These are phyloP conservation scores for Trichosporon faecale DNA, from an alignment of 1,284 basidiomycete genomes.

Conservation along the genomic window DNA sequence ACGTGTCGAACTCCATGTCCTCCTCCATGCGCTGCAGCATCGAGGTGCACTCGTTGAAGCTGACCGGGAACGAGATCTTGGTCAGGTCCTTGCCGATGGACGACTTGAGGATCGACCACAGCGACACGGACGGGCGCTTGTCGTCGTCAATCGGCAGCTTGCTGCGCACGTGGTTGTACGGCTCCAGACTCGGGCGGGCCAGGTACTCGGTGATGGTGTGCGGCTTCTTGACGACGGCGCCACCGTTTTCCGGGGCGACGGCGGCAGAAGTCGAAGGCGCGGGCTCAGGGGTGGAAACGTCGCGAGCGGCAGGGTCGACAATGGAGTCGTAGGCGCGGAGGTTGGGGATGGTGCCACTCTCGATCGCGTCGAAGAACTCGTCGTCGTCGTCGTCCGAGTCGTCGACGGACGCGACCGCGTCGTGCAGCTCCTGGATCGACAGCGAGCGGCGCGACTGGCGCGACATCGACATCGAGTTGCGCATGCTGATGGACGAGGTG, in stretches of 20 bases:
- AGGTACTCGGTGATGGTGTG: slow-evolving; percentile 44
- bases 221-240: background rate
- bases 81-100: slow-evolving; percentile 97
- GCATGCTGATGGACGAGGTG: slow-evolving; percentile 9
- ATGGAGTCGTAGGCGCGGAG: slow-evolving; percentile 66
- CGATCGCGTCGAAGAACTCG: slow-evolving; percentile 97
- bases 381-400: slow-evolving; percentile 74
- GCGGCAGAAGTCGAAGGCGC: background rate
- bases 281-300: background rate
- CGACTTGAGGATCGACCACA: slow-evolving; percentile 95
- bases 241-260: background rate
- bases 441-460: slow-evolving; percentile 28
- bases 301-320: slow-evolving; percentile 38
- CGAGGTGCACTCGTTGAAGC: slow-evolving; percentile 93
- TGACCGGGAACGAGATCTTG: slow-evolving; percentile 88
- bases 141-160: slow-evolving; percentile 69
- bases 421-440: slow-evolving; percentile 41
- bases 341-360: slow-evolving; percentile 68
- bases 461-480: slow-evolving; percentile 12
- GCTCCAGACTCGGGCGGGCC: slow-evolving; percentile 61
- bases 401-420: slow-evolving; percentile 38
- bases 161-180: slow-evolving; percentile 67
- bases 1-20: slow-evolving; percentile 94
- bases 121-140: slow-evolving; percentile 80
- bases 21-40: slow-evolving; percentile 83